Evolutionary conservation across 345 rosid species (phyloP), one percentile per base, ranked within the genome.

Genomic region (Clarkia xantiana): DNA sequence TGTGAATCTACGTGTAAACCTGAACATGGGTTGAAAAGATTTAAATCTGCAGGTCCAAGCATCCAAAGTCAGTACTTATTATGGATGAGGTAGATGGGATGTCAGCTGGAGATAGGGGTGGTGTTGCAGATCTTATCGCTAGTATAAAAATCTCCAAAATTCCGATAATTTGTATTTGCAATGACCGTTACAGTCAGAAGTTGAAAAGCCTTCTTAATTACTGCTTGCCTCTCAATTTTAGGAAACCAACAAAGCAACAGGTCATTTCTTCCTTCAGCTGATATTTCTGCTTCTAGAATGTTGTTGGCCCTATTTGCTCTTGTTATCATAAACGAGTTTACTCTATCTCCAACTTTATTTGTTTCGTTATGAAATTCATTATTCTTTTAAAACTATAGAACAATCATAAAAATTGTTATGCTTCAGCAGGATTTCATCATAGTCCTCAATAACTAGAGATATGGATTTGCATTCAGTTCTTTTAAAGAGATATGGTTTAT

Each of bases 41-140:
- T 42, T 59, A 34, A 49, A 52, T 58, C 65, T 68, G 34, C 69
- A 91, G 98, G 68, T 71, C 79, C 45, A 83, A 79, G 67, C 78
- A 67, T 64, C 76, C 71, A 15, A 91, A 84, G 56, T 68, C 87
- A 48, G 98, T 86, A 63, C 76, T 91, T 45, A 81, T 91, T 59
- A 91, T 91, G 98, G 98, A 91, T 62, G 98, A 91, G 80, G 96
- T 86, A 25, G 96, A 91, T 81, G 98, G 98, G 47, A 91, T 91
- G 98, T 91, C 98, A 53, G 98, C 98, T 47, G 98, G 98, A 45
- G 98, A 91, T 68, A 77, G 98, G 72, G 96, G 96, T 58, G 98
- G 98, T 68, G 61, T 91, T 60, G 87, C 96, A 18, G 98, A 91
- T 66, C 96, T 91, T 62, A 86, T 91, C 64, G 96, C 91, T 40